Conservation (phyloP, 345 rosid species). For the Aquilaria sinensis region DNA sequence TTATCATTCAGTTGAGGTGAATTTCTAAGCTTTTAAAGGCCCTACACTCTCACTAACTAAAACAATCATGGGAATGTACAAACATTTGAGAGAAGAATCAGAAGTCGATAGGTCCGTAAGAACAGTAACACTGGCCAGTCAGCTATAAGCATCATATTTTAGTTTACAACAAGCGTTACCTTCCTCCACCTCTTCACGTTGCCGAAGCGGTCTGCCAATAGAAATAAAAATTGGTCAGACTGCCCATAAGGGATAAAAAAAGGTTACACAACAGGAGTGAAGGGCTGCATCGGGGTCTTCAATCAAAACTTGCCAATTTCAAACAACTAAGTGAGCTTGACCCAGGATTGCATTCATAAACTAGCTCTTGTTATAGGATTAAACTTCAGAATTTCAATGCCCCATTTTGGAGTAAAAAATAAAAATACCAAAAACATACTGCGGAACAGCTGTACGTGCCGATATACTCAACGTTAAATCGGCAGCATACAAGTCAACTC, state of each 20-base stretch:
- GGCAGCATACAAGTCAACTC: background rate
- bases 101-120: conserved; percentile 8
- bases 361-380: too few species aligned
- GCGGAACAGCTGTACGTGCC: too few species aligned
- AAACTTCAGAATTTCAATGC: too few species aligned
- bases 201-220: conserved; percentile 20
- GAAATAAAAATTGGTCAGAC: conserved; percentile 9
- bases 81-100: conserved; percentile 5
- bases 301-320: too few species aligned
- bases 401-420: too few species aligned
- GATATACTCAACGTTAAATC: background rate
- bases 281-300: too few species aligned
- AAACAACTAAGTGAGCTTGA: too few species aligned
- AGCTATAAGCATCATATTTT: background rate
- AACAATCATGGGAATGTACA: conserved; percentile 6
- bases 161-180: conserved; percentile 1
- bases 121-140: background rate
- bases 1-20: conserved; percentile 7
- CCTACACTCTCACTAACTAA: conserved; percentile 7
- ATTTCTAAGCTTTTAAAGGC: conserved; percentile 10
- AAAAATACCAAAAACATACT: too few species aligned
- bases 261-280: too few species aligned
- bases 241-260: background rate
- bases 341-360: too few species aligned
- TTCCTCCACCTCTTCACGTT: conserved; percentile 17